These are phyloP conservation scores for Sclerotinia subarctica DNA, from an alignment of 2,329 filamentous ascomycete genomes.

Conservation along the genomic window DNA sequence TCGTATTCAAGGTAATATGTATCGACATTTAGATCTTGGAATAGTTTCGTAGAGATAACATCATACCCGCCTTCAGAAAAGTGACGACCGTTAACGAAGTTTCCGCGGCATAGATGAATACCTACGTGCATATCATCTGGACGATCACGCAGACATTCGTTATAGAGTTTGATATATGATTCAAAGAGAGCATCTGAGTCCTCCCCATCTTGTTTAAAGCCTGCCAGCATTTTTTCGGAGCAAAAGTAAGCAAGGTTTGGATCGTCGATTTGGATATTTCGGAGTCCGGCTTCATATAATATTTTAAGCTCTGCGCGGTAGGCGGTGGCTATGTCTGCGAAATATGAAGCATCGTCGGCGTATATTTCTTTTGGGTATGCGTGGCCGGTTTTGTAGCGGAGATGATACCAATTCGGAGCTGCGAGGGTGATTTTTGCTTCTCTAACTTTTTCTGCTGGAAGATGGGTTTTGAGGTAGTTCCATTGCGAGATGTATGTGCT, in stretches of 20 bases:
- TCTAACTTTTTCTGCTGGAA: constrained; percentile 59
- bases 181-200: constrained; percentile 72
- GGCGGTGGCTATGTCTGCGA: constrained; percentile 51
- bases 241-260: constrained; percentile 68
- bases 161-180: constrained; percentile 74
- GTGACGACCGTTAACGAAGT: constrained; percentile 64
- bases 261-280: constrained; percentile 55
- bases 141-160: constrained; percentile 61
- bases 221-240: constrained; percentile 66
- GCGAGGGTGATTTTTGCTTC: constrained; percentile 68
- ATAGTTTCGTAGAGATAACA: constrained; percentile 63
- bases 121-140: constrained; percentile 72
- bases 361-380: constrained; percentile 52
- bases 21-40: constrained; percentile 59
- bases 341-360: constrained; percentile 50
- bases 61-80: constrained; percentile 67
- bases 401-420: constrained; percentile 67
- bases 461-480: constrained; percentile 55
- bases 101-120: constrained; percentile 70
- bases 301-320: constrained; percentile 51
- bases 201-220: constrained; percentile 64
- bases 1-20: constrained; percentile 71
- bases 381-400: constrained; percentile 53
- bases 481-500: constrained; percentile 54
- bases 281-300: constrained; percentile 50